Evolutionary conservation across 2,329 filamentous ascomycete genomes (phyloP).

Genomic region (Monosporascus ibericus): DNA sequence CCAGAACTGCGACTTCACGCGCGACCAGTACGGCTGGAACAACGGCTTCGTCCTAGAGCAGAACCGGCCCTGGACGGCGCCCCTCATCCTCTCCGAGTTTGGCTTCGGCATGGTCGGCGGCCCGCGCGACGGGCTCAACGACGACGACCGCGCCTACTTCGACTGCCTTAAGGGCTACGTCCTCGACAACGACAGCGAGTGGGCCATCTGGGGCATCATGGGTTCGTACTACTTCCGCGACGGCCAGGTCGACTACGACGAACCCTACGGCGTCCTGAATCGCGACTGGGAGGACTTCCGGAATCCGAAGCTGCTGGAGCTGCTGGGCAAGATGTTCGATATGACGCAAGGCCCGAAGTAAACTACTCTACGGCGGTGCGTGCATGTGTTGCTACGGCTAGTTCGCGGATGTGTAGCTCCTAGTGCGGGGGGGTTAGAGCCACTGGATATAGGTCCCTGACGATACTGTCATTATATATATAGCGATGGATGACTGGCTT

Average conservation of each 20-base stretch:
- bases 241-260: slow-evolving; percentile 42
- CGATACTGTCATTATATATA: background rate
- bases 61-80: slow-evolving; percentile 40
- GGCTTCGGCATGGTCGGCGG: slow-evolving; percentile 45
- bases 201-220: slow-evolving; percentile 53
- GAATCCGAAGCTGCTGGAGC: slow-evolving; percentile 26
- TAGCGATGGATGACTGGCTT: background rate
- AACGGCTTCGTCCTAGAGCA: slow-evolving; percentile 48
- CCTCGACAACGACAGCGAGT: slow-evolving; percentile 50
- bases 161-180: slow-evolving; percentile 47
- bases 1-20: slow-evolving; percentile 36
- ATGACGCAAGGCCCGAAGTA: slow-evolving; percentile 34
- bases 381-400: too few relatives aligned
- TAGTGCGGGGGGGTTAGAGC: too few relatives aligned
- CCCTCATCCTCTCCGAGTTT: slow-evolving; percentile 54
- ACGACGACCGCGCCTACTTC: slow-evolving; percentile 42
- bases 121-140: slow-evolving; percentile 31
- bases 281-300: slow-evolving; percentile 35
- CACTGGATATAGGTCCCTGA: too few relatives aligned
- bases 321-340: slow-evolving; percentile 33
- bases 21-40: slow-evolving; percentile 38
- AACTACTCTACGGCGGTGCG: too few relatives aligned
- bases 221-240: slow-evolving; percentile 54
- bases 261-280: slow-evolving; percentile 46
- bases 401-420: too few relatives aligned